A percentile compares a stretch with the other conserved stretches of the same genome.
These are phyloP conservation scores for Cyberlindnera mrakii DNA, from an alignment of 805 yeast genomes.

Conservation along the genomic window DNA sequence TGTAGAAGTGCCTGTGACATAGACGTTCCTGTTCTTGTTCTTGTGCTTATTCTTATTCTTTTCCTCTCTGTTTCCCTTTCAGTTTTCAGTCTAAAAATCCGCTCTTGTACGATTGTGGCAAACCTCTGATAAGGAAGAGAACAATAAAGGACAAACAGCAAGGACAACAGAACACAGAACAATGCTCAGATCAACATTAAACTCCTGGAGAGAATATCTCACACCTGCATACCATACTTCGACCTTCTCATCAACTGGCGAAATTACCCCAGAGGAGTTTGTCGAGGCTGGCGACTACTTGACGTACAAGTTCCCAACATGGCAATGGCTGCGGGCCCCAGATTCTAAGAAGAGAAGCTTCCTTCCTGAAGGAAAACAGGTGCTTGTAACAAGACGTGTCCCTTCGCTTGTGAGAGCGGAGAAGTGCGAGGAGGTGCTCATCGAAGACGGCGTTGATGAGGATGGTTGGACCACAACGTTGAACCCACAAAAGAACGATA, in stretches of 20 bases:
- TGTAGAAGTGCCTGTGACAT: conserved; percentile 14
- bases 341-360: conserved; percentile 53
- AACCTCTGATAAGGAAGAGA: background rate
- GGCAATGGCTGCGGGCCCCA: conserved; percentile 82
- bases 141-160: background rate
- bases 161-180: background rate
- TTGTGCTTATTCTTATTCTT: no score
- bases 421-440: conserved; percentile 36
- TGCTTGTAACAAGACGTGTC: conserved; percentile 80
- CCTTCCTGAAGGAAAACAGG: conserved; percentile 83
- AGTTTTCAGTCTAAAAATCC: no score
- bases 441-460: conserved; percentile 32
- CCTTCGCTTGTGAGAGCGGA: conserved; percentile 76
- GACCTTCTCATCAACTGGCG: conserved; percentile 80
- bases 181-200: conserved; percentile 62
- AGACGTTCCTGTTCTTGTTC: background rate
- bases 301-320: conserved; percentile 88
- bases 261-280: conserved; percentile 93
- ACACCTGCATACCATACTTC: conserved; percentile 89
- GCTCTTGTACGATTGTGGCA: background rate
- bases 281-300: conserved; percentile 91
- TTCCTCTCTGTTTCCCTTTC: no score
- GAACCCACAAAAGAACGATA: conserved; percentile 21
- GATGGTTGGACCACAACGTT: conserved; percentile 56
- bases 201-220: conserved; percentile 83